Conservation (phyloP, 352 stramenopile species). For the Stramenopiles sp. region DNA sequence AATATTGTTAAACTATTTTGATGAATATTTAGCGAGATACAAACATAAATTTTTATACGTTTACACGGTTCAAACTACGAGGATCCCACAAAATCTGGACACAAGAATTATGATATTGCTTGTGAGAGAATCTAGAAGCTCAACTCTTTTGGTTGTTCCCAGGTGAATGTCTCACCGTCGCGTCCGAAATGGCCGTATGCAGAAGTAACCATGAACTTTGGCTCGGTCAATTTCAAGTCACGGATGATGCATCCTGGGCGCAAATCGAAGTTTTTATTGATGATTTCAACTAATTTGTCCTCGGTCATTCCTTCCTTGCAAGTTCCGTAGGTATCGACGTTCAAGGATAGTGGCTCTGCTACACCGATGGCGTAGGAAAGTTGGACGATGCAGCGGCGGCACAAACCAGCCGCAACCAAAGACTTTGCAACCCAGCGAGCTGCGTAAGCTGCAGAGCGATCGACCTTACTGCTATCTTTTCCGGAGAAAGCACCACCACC, state of each 20-base stretch:
- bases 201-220: slow-evolving; percentile 93
- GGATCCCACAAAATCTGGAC: too few relatives aligned
- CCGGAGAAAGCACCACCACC: slow-evolving; percentile 94
- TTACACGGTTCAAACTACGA: too few relatives aligned
- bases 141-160: slow-evolving; percentile 85
- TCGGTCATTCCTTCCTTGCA: slow-evolving; percentile 80
- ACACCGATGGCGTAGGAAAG: slow-evolving; percentile 97
- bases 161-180: slow-evolving; percentile 93
- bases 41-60: too few relatives aligned
- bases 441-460: slow-evolving; percentile 92
- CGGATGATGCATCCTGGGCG: slow-evolving; percentile 90
- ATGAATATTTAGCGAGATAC: too few relatives aligned
- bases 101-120: slow-evolving; percentile 13
- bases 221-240: slow-evolving; percentile 86
- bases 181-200: slow-evolving; percentile 98
- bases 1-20: too few relatives aligned
- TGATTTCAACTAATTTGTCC: slow-evolving; percentile 82
- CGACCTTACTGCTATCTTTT: slow-evolving; percentile 97
- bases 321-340: slow-evolving; percentile 95
- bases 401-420: slow-evolving; percentile 81
- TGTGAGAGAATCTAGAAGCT: slow-evolving; percentile 30
- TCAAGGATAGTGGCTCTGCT: slow-evolving; percentile 82
- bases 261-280: slow-evolving; percentile 99
- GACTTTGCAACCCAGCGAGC: slow-evolving; percentile 96
- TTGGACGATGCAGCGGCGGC: slow-evolving; percentile 80